Percentiles rank a stretch among this genome's conserved stretches.
These are phyloP conservation scores for Nicotiana knightiana DNA, from an alignment of 257 asterid species.

Conservation along the genomic window DNA sequence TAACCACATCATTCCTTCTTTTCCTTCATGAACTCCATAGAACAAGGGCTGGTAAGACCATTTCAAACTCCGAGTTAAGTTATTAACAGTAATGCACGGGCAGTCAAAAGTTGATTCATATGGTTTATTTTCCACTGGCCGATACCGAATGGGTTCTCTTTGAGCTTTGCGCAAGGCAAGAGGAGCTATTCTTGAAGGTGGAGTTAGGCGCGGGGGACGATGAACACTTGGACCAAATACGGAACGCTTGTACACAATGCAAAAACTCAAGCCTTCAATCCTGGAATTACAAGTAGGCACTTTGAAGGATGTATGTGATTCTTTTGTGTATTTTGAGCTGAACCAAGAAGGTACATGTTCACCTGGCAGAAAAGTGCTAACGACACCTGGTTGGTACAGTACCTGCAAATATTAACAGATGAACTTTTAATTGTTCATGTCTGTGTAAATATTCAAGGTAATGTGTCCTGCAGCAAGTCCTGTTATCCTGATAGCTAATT, in stretches of 20 bases:
- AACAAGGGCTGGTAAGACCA: conserved; percentile 14
- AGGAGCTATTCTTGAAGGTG: neutral
- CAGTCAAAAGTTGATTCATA: conserved; percentile 3
- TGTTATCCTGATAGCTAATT: neutral
- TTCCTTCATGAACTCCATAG: conserved; percentile 11
- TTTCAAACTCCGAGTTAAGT: neutral
- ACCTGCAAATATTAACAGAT: neutral
- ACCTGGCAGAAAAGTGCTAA: conserved; percentile 19
- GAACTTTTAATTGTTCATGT: neutral
- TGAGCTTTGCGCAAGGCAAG: neutral
- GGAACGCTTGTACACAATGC: conserved; percentile 10
- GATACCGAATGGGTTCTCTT: neutral
- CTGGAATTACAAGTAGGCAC: neutral
- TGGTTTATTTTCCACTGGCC: conserved; percentile 9
- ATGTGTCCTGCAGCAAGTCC: neutral
- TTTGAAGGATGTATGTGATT: neutral
- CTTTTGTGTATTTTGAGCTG: conserved; percentile 1
- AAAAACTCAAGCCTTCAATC: conserved; percentile 9
- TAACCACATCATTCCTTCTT: conserved; percentile 20
- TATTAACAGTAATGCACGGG: neutral
- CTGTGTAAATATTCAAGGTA: neutral
- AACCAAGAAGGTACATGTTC: conserved; percentile 15
- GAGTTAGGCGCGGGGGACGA: neutral
- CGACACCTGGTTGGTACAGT: conserved; percentile 11
- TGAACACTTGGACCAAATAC: neutral